These are phyloP conservation scores for Marsdenia floribunda DNA, from an alignment of 257 asterid genomes.

Conservation along the genomic window DNA sequence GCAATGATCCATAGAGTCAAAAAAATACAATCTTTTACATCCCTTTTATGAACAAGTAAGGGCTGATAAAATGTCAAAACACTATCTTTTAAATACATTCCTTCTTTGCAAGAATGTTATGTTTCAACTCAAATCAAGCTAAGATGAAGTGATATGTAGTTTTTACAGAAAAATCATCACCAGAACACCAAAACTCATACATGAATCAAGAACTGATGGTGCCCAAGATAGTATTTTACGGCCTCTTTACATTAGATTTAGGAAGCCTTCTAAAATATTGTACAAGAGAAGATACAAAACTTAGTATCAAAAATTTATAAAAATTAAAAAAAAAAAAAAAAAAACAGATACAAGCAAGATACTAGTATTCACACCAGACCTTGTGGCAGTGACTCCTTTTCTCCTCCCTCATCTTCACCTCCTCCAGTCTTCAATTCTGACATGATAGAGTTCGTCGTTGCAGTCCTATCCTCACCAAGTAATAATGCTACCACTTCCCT, in stretches of 20 bases:
- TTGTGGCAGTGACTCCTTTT: slow-evolving; percentile 14
- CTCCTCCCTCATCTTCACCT: slow-evolving; percentile 16
- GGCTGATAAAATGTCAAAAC: not conserved
- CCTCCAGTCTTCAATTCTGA: slow-evolving; percentile 29
- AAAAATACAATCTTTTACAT: not conserved
- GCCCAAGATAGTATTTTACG: not conserved
- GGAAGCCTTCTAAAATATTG: slow-evolving; percentile 3
- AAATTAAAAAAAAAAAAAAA: not conserved
- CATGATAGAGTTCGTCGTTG: slow-evolving; percentile 44
- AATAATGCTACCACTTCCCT: slow-evolving; percentile 59
- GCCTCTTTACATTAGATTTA: not conserved
- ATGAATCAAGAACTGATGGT: not conserved
- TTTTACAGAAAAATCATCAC: not conserved
- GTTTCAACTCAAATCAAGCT: not conserved
- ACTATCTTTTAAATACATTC: not conserved
- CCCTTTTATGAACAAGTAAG: not conserved
- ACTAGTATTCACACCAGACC: slow-evolving; percentile 33
- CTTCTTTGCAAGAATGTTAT: not conserved
- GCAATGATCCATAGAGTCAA: not conserved
- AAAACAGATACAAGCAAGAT: not conserved
- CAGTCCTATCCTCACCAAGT: slow-evolving; percentile 45
- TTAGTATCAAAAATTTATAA: too few relatives aligned
- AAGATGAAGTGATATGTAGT: not conserved
- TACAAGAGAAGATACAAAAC: not conserved
- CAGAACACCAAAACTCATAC: not conserved